phyloP scores from a whole-genome alignment of 371 early-diverging fungal genomes.

The Syncephalastrum monosporum region DNA sequence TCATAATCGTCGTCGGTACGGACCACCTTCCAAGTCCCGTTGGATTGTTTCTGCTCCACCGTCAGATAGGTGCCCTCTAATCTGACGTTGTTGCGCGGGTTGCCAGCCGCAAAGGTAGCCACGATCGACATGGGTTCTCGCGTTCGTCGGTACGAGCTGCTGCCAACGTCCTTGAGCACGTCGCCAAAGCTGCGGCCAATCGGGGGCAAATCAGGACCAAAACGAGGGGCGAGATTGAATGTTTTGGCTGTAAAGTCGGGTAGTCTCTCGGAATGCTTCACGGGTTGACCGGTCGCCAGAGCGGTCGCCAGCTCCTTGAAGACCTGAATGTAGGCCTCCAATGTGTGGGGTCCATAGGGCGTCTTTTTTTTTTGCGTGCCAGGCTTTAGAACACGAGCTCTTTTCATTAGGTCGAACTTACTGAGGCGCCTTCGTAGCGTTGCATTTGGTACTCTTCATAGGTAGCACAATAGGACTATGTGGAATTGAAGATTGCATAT shows the following conservation, averaged over 20 bases:
- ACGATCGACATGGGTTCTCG: constrained; percentile 17
- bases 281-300: constrained; percentile 32
- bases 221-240: constrained; percentile 37
- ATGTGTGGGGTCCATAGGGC: constrained; percentile 62
- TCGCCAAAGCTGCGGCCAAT: constrained; percentile 47
- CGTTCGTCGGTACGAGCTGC: constrained; percentile 12
- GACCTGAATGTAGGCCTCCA: constrained; percentile 54
- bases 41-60: constrained; percentile 40
- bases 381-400: too few relatives aligned
- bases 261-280: constrained; percentile 16
- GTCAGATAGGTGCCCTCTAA: constrained; percentile 45
- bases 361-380: constrained; percentile 28
- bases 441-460: constrained; percentile 68
- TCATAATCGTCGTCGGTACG: constrained; percentile 48
- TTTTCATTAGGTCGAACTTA: constrained; percentile 5
- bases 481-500: neutral
- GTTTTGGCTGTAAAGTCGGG: constrained; percentile 36
- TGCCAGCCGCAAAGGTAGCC: constrained; percentile 57
- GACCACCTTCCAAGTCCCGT: constrained; percentile 35
- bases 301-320: constrained; percentile 48
- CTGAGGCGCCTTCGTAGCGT: constrained; percentile 67
- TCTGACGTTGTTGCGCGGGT: constrained; percentile 54
- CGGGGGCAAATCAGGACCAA: constrained; percentile 53
- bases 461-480: constrained; percentile 59
- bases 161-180: constrained; percentile 31